A percentile compares a stretch with the other conserved stretches of the same genome.
Evolutionary conservation across 2,329 filamentous ascomycete genomes (phyloP).

Genomic region (Westerdykella sp.): DNA sequence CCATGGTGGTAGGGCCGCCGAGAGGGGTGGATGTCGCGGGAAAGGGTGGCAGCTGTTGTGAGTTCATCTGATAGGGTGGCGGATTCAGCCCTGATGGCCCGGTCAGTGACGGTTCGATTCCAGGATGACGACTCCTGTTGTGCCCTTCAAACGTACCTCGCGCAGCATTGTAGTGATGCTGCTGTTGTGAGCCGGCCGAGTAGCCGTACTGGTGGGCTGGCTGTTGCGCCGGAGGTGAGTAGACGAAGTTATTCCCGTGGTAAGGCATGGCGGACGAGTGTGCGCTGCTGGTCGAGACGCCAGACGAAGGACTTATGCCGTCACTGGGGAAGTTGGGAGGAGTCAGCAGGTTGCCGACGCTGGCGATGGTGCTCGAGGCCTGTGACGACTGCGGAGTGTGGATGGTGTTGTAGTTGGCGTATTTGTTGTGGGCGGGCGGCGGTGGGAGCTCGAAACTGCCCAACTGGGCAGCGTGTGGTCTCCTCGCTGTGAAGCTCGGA

Average conservation of each 20-base stretch:
- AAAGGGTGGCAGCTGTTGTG: constrained; percentile 52
- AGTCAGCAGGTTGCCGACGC: constrained; percentile 57
- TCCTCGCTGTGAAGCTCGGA: constrained; percentile 63
- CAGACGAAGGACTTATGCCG: constrained; percentile 56
- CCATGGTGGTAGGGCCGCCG: constrained; percentile 47
- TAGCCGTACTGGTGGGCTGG: constrained; percentile 53
- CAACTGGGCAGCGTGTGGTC: constrained; percentile 62
- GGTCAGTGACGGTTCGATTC: constrained; percentile 53
- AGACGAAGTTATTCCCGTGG: constrained; percentile 54
- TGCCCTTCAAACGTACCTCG: constrained; percentile 51
- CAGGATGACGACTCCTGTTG: constrained; percentile 48
- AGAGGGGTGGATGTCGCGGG: constrained; percentile 51
- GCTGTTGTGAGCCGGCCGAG: constrained; percentile 29
- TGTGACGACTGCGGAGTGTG: constrained; percentile 43
- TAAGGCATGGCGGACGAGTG: constrained; percentile 55
- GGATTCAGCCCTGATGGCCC: constrained; percentile 57
- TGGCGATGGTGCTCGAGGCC: constrained; percentile 43
- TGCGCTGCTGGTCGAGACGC: constrained; percentile 55
- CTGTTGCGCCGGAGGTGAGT: constrained; percentile 48
- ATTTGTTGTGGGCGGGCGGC: constrained; percentile 55
- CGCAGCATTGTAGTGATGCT: constrained; percentile 11
- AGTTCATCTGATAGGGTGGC: constrained; percentile 61
- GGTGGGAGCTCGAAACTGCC: constrained; percentile 61
- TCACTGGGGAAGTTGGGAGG: constrained; percentile 56
- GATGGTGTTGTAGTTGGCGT: constrained; percentile 38